A percentile compares a stretch with the other conserved stretches of the same genome.
Conservation (phyloP, 495 filamentous ascomycete species). For the Immersiella caudata region DNA sequence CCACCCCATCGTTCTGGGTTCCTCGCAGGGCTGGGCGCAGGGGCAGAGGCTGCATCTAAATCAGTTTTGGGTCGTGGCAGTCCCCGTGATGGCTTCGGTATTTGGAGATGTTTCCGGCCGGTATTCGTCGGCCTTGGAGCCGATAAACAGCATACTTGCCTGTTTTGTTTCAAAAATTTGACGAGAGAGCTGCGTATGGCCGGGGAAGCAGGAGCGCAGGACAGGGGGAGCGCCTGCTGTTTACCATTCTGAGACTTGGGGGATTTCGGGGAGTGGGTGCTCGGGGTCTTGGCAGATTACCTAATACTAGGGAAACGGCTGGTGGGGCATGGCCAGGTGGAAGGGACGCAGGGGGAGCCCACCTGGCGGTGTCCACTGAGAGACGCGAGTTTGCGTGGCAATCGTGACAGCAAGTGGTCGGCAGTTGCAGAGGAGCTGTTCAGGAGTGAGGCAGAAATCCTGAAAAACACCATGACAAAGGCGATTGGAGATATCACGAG, state of each 20-base stretch:
- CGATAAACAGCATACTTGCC: background rate
- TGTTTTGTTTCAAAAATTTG: background rate
- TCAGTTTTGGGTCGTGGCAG: background rate
- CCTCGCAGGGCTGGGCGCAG: background rate
- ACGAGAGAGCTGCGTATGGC: background rate
- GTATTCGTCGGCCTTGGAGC: background rate
- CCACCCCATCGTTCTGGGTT: background rate
- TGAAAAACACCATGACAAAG: too few species aligned
- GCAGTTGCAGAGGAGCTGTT: too few species aligned
- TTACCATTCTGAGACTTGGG: background rate
- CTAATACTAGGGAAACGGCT: slow-evolving; percentile 3
- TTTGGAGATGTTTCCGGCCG: background rate
- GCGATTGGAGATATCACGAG: too few species aligned
- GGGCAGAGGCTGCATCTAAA: background rate
- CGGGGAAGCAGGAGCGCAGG: background rate
- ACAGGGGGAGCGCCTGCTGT: background rate
- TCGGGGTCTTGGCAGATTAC: slow-evolving; percentile 1
- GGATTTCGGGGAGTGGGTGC: background rate
- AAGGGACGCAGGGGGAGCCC: background rate
- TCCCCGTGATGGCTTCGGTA: background rate
- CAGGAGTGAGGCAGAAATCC: too few species aligned
- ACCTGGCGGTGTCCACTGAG: background rate
- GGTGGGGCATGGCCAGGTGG: background rate
- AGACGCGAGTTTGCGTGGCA: background rate
- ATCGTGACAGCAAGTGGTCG: too few species aligned